Percentiles rank a stretch among this genome's conserved stretches.
phyloP scores from a whole-genome alignment of 129 eudicot genomes.

The Pulicaria dysenterica region DNA sequence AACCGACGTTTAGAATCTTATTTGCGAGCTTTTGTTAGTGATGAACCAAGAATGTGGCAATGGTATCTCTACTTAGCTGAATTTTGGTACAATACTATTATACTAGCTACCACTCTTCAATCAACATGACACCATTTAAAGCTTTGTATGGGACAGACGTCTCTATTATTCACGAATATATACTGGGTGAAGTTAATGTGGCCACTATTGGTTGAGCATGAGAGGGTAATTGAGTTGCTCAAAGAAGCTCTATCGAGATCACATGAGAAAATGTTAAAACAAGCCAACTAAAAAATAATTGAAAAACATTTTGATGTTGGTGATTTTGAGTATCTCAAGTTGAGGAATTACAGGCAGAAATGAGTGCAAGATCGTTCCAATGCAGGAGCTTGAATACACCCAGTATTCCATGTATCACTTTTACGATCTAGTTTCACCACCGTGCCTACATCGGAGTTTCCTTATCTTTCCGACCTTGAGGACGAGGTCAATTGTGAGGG shows the following conservation, averaged over 20 bases:
- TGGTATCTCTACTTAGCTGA: not conserved
- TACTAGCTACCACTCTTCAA: not conserved
- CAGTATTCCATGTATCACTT: not conserved
- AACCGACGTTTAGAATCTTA: not conserved
- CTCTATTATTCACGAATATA: not conserved
- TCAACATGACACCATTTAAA: not conserved
- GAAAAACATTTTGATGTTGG: no score
- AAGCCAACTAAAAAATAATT: no score
- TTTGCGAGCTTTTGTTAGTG: not conserved
- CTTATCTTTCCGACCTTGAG: no score
- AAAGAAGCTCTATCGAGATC: no score
- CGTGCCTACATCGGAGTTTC: no score
- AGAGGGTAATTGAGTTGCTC: no score
- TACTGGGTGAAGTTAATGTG: not conserved
- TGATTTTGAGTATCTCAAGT: no score
- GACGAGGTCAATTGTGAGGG: no score
- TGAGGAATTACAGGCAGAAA: no score
- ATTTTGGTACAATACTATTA: not conserved
- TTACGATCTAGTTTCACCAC: not conserved
- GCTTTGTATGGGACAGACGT: not conserved
- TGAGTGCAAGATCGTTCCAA: not conserved
- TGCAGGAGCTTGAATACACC: not conserved
- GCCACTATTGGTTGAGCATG: not conserved
- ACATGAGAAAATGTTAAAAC: no score
- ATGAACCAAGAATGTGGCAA: not conserved